These are phyloP conservation scores for Hordeum pubiflorum DNA, from an alignment of 202 grass and related monocot species.

Conservation along the genomic window DNA sequence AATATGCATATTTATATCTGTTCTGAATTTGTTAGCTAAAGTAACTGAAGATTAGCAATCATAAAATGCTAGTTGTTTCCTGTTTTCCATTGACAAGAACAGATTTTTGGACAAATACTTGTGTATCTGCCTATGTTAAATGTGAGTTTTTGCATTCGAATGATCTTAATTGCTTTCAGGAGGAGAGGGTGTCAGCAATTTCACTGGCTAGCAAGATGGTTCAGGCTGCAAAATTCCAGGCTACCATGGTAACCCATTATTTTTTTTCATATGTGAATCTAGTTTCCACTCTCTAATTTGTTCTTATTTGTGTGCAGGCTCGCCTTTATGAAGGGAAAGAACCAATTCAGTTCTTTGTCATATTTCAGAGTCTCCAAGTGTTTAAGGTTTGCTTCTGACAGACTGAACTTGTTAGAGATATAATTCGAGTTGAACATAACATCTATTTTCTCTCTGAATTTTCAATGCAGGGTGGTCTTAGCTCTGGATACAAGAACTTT, in stretches of 20 bases:
- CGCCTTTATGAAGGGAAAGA: constrained; percentile 93
- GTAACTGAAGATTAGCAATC: background rate
- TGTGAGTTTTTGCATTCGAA: background rate
- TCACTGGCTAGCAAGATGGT: constrained; percentile 75
- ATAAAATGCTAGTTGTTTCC: background rate
- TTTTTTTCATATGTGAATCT: constrained; percentile 14
- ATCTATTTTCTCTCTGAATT: background rate
- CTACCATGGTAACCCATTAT: constrained; percentile 52
- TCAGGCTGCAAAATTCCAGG: constrained; percentile 66
- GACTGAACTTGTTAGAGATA: background rate
- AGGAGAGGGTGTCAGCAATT: constrained; percentile 51
- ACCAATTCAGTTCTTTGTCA: constrained; percentile 81
- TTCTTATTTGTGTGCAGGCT: constrained; percentile 36
- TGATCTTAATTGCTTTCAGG: constrained; percentile 51
- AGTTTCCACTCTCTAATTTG: constrained; percentile 27
- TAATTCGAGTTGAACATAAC: background rate
- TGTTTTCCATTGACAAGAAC: background rate
- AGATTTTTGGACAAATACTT: background rate
- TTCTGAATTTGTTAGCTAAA: background rate
- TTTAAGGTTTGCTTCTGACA: constrained; percentile 61
- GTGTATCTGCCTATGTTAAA: background rate
- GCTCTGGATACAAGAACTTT: constrained; percentile 82
- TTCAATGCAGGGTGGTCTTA: constrained; percentile 73
- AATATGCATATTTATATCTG: background rate
- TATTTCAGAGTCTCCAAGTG: constrained; percentile 88